Conservation (phyloP, 2,329 filamentous ascomycete species). For the Exophiala phaeomuriformis region DNA sequence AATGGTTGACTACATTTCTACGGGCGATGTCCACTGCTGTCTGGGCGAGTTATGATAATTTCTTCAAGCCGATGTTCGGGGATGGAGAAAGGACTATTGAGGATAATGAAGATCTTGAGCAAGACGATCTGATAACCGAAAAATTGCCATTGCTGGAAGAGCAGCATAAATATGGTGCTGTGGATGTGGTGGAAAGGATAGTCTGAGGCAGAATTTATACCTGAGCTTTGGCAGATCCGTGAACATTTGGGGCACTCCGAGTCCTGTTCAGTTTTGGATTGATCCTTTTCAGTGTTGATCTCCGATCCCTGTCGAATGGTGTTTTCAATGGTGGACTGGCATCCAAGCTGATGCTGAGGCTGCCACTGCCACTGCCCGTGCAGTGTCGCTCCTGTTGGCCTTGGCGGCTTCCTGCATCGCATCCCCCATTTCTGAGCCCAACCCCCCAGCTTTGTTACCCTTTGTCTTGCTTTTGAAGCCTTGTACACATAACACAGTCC, state of each 20-base stretch:
- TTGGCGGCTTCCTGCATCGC: not conserved
- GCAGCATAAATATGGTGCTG: constrained; percentile 13
- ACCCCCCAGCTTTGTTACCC: not conserved
- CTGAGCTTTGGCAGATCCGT: not conserved
- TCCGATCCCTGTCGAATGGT: not conserved
- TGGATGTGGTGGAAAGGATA: constrained; percentile 8
- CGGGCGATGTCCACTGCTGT: constrained; percentile 49
- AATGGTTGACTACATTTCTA: constrained; percentile 54
- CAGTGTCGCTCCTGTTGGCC: not conserved
- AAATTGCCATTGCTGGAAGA: constrained; percentile 18
- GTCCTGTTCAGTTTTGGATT: no score
- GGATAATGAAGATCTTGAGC: constrained; percentile 13
- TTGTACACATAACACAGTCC: not conserved
- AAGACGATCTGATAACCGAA: constrained; percentile 12
- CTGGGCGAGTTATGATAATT: constrained; percentile 59
- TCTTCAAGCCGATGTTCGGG: constrained; percentile 65
- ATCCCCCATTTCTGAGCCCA: not conserved
- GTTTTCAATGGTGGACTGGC: not conserved
- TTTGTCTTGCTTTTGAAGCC: not conserved
- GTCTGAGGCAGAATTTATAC: constrained; percentile 6
- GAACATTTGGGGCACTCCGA: not conserved
- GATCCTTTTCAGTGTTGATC: no score
- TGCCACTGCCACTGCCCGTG: no score
- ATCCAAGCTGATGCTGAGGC: no score
- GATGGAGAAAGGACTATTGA: constrained; percentile 67